Evolutionary conservation across 1,284 basidiomycete genomes (phyloP).

Genomic region (Trametes hirsuta): DNA sequence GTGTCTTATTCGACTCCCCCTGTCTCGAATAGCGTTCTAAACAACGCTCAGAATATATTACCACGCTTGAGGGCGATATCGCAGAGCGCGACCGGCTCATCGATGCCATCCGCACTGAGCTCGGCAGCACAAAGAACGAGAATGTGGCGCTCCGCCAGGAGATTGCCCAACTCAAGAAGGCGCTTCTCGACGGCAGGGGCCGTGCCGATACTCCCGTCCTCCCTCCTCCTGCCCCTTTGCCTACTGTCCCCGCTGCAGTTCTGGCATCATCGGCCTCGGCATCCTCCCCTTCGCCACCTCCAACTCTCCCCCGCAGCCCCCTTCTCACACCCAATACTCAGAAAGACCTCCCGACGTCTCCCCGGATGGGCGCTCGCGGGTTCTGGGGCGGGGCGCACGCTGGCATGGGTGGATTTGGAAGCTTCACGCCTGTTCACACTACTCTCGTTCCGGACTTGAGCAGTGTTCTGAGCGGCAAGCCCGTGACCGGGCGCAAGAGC

Average conservation of each 20-base stretch:
- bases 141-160: conserved; percentile 87
- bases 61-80: conserved; percentile 92
- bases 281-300: conserved; percentile 31
- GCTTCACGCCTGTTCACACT: conserved; percentile 85
- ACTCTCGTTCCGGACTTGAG: conserved; percentile 69
- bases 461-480: conserved; percentile 39
- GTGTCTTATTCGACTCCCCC: conserved; percentile 30
- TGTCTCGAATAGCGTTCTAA: background rate
- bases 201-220: conserved; percentile 41
- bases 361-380: conserved; percentile 48
- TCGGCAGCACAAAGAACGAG: conserved; percentile 79
- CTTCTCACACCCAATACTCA: conserved; percentile 76
- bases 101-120: conserved; percentile 84
- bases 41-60: conserved; percentile 79
- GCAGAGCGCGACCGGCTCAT: conserved; percentile 91
- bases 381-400: conserved; percentile 78
- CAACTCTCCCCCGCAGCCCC: conserved; percentile 34
- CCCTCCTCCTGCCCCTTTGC: conserved; percentile 50
- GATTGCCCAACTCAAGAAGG: conserved; percentile 82
- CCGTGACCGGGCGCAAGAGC: conserved; percentile 30
- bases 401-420: conserved; percentile 51
- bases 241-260: conserved; percentile 35
- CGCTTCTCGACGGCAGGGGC: conserved; percentile 65
- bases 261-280: conserved; percentile 19
- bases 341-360: conserved; percentile 79